These are phyloP conservation scores for Ceratobasidium theobromae DNA, from an alignment of 1,284 basidiomycete species.

Conservation along the genomic window DNA sequence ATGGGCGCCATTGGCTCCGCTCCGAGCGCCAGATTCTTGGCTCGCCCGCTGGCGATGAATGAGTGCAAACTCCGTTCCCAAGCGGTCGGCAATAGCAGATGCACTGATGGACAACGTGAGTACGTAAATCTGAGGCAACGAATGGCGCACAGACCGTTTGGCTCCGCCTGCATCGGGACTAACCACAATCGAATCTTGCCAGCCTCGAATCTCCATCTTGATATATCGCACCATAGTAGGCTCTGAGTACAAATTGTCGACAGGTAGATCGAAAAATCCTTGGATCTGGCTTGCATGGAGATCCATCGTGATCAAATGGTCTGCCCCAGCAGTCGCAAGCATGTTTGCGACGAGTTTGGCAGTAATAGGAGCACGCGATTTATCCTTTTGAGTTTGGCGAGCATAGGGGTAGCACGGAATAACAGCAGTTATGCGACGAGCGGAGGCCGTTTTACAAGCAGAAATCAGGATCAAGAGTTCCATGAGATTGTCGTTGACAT, in stretches of 20 bases:
- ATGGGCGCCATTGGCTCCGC: neutral
- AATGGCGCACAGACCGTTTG: conserved; percentile 73
- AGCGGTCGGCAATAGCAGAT: conserved; percentile 92
- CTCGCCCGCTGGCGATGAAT: conserved; percentile 90
- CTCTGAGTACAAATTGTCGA: conserved; percentile 94
- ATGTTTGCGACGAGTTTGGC: conserved; percentile 99
- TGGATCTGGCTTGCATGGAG: conserved; percentile 98
- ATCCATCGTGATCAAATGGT: conserved; percentile 99
- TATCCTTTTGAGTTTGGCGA: conserved; percentile 98
- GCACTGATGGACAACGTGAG: conserved; percentile 55
- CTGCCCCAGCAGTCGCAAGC: conserved; percentile 93
- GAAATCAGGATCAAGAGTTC: conserved; percentile 88
- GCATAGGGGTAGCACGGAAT: conserved; percentile 98
- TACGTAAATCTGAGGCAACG: neutral
- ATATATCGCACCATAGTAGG: conserved; percentile 88
- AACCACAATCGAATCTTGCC: conserved; percentile 91
- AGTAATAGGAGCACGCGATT: conserved; percentile 93
- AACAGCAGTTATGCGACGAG: conserved; percentile 95
- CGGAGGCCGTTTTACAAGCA: conserved; percentile 97
- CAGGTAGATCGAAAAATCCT: conserved; percentile 98
- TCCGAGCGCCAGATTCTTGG: neutral
- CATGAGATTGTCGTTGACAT: conserved; percentile 86
- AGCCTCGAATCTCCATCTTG: conserved; percentile 82
- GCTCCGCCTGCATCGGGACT: conserved; percentile 98
- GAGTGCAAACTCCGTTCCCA: conserved; percentile 94